Percentiles rank a stretch among this genome's conserved stretches.
phyloP scores from a whole-genome alignment of 805 yeast species.

The Nakazawaea wickerhamii region DNA sequence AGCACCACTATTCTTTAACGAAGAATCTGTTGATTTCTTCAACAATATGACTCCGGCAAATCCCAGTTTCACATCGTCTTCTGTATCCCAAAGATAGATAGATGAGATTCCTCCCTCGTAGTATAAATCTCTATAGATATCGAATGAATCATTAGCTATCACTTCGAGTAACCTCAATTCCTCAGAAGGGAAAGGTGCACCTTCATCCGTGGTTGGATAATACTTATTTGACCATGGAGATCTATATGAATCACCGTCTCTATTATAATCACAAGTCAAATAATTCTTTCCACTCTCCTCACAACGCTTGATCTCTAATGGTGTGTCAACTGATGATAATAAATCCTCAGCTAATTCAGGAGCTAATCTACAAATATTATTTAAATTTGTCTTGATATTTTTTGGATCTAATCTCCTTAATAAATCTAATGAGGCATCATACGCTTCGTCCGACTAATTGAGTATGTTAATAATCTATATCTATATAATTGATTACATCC shows the following conservation, averaged over 20 bases:
- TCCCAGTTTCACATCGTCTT: slow-evolving; percentile 51
- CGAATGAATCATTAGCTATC: slow-evolving; percentile 85
- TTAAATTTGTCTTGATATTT: slow-evolving; percentile 39
- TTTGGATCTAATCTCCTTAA: slow-evolving; percentile 72
- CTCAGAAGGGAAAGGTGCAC: slow-evolving; percentile 70
- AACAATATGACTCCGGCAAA: slow-evolving; percentile 91
- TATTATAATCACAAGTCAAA: slow-evolving; percentile 87
- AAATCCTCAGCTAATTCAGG: slow-evolving; percentile 83
- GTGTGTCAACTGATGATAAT: slow-evolving; percentile 81
- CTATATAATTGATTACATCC: neutral
- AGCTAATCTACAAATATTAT: slow-evolving; percentile 44
- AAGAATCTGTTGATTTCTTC: slow-evolving; percentile 54
- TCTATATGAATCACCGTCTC: slow-evolving; percentile 89
- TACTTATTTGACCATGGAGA: slow-evolving; percentile 88
- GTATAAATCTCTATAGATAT: slow-evolving; percentile 86
- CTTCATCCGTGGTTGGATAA: slow-evolving; percentile 52
- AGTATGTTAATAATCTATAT: neutral
- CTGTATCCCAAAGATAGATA: slow-evolving; percentile 87
- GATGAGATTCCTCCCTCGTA: slow-evolving; percentile 92
- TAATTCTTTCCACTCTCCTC: slow-evolving; percentile 55
- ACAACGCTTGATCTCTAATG: slow-evolving; percentile 54
- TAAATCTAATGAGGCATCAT: slow-evolving; percentile 75
- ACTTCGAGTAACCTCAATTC: slow-evolving; percentile 68
- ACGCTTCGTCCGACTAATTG: slow-evolving; percentile 39
- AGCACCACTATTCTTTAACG: slow-evolving; percentile 36